These are phyloP conservation scores for Lithocarpus polystachyus DNA, from an alignment of 306 rosid species.

Conservation along the genomic window DNA sequence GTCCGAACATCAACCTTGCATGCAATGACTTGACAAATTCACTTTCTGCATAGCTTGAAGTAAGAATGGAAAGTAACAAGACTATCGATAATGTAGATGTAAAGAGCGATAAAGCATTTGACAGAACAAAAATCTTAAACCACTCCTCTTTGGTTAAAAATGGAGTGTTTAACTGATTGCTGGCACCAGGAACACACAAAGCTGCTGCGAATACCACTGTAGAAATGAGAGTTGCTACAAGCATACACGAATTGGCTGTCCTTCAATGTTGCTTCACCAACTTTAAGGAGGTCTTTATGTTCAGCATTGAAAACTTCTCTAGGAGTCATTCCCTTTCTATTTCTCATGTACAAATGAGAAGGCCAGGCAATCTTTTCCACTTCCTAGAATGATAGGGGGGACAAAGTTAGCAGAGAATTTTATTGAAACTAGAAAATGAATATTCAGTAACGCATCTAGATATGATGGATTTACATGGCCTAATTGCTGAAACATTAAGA, in stretches of 20 bases:
- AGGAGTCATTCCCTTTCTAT: neutral
- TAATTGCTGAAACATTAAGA: no score
- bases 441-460: neutral
- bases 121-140: neutral
- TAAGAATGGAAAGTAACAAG: neutral
- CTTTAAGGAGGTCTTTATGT: neutral
- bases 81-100: neutral
- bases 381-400: neutral
- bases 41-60: neutral
- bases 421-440: no score
- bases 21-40: neutral
- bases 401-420: neutral
- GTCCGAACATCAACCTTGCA: neutral
- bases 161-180: neutral
- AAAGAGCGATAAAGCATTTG: neutral
- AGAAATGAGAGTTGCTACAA: slow-evolving; percentile 16
- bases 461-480: neutral
- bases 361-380: neutral
- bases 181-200: neutral
- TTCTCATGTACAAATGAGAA: neutral
- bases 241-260: slow-evolving; percentile 15
- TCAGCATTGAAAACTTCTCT: neutral
- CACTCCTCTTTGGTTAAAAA: neutral
- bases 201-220: neutral
- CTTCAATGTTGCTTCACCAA: neutral